Base-by-base conservation (phyloP, 1,284 basidiomycete genomes). In the Mycena sp. region DNA sequence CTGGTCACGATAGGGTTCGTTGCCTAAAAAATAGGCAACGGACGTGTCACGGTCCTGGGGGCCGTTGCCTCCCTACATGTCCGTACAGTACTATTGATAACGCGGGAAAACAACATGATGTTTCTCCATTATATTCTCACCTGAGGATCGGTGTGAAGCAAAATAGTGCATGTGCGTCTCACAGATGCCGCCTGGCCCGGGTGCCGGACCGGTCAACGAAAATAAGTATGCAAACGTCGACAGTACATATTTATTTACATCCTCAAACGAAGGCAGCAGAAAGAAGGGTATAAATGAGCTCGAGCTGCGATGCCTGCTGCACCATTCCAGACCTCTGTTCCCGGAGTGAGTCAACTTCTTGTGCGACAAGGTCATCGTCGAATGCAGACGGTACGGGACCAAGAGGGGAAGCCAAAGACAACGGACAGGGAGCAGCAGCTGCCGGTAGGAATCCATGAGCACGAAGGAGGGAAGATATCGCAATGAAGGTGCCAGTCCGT, bases 401-500 rank as follows among this genome's bases (percentile, higher is more conserved):
- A 5, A 93, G 77, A 0, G 84, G 85, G 1, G 87, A 87, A 53
- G 81, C 46, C 63, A 75, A 67, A 68, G 72, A 67, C 46, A 72
- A 45, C 37, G 74, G 64, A 38, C 74, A 73, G 16, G 75, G 72
- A 25, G 65, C 71, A 19, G 72, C 57, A 37, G 79, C 61, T 21
- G 80, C 71, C 7, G 78, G 70, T 11, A 93, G 77, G 58, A 90
- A 77, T 37, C 79, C 82, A 64, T 86, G 75, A 41, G 80, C 73
- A 28, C 91, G 87, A 26, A 94, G 78, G 28, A 94, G 78, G 16
- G 93, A 94, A 12, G 85, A 88, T 21, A 94, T 75, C 0, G 92
- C 89, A 70, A 93, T 89, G 78, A 95, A 97, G 30, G 93, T 88
- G 17, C 96, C 96, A 0, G 96, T 97, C 25, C 96, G 86, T 0